Percentiles rank a stretch among this genome's conserved stretches.
Evolutionary conservation across 805 yeast genomes (phyloP).

Genomic region (Metschnikowia picachoensis): DNA sequence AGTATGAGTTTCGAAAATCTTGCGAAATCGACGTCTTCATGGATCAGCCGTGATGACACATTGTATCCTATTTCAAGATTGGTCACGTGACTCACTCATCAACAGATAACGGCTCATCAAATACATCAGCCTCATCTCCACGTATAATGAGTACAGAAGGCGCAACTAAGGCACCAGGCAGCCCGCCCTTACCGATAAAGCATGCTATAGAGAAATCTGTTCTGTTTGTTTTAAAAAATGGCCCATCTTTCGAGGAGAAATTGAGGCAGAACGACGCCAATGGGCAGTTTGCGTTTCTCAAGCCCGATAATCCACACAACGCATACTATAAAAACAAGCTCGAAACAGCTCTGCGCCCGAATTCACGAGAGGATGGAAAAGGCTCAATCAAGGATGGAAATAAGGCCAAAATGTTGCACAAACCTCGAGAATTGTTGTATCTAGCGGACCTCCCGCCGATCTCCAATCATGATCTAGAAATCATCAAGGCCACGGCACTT

Average conservation of each 20-base stretch:
- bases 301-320: slow-evolving; percentile 50
- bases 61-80: too few relatives aligned
- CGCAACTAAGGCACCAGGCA: not conserved
- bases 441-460: slow-evolving; percentile 34
- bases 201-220: slow-evolving; percentile 69
- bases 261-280: slow-evolving; percentile 46
- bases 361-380: not conserved
- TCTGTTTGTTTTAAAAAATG: slow-evolving; percentile 64
- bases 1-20: too few relatives aligned
- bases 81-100: not conserved
- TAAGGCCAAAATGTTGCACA: not conserved
- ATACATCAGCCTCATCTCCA: too few relatives aligned
- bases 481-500: slow-evolving; percentile 69
- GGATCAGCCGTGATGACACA: too few relatives aligned
- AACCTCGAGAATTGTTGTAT: slow-evolving; percentile 25
- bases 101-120: too few relatives aligned
- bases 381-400: slow-evolving; percentile 1
- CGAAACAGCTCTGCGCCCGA: not conserved
- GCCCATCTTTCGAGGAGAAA: slow-evolving; percentile 58
- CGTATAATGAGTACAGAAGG: too few relatives aligned
- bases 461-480: slow-evolving; percentile 60
- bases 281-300: slow-evolving; percentile 62
- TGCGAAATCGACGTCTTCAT: too few relatives aligned
- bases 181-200: slow-evolving; percentile 38
- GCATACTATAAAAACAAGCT: slow-evolving; percentile 53